Evolutionary conservation across 805 yeast species (phyloP).

Genomic region (Wickerhamiella parazyma): DNA sequence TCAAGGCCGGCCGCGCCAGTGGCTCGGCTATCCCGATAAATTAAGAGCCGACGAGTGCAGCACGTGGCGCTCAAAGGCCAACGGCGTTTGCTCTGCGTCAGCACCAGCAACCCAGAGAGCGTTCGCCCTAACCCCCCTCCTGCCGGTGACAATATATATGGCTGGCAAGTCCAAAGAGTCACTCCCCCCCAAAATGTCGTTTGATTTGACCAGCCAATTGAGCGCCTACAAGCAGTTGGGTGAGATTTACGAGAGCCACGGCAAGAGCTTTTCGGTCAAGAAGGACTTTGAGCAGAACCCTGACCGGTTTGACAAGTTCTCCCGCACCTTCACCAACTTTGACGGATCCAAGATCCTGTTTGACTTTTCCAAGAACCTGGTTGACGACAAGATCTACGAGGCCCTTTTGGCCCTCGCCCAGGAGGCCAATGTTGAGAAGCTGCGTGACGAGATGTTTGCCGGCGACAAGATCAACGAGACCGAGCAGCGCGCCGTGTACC

Average conservation of each 20-base stretch:
- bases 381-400: constrained; percentile 67
- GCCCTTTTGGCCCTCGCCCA: constrained; percentile 66
- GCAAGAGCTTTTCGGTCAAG: constrained; percentile 58
- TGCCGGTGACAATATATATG: background rate
- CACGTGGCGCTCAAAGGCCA: no score
- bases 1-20: no score
- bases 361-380: constrained; percentile 89
- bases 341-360: constrained; percentile 83
- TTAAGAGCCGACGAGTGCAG: no score
- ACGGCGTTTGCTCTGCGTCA: no score
- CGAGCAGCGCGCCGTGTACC: constrained; percentile 87
- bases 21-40: no score
- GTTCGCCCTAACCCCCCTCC: background rate
- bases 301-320: constrained; percentile 58
- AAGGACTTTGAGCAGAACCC: constrained; percentile 68
- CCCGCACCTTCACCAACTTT: constrained; percentile 65
- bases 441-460: constrained; percentile 81
- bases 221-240: constrained; percentile 78
- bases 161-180: background rate
- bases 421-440: constrained; percentile 74
- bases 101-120: background rate
- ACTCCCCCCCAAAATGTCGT: constrained; percentile 3
- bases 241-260: constrained; percentile 50
- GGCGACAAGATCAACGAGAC: constrained; percentile 94
- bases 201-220: constrained; percentile 29